These are phyloP conservation scores for Apiotrichum sp. DNA, from an alignment of 1,284 basidiomycete species.

Conservation along the genomic window DNA sequence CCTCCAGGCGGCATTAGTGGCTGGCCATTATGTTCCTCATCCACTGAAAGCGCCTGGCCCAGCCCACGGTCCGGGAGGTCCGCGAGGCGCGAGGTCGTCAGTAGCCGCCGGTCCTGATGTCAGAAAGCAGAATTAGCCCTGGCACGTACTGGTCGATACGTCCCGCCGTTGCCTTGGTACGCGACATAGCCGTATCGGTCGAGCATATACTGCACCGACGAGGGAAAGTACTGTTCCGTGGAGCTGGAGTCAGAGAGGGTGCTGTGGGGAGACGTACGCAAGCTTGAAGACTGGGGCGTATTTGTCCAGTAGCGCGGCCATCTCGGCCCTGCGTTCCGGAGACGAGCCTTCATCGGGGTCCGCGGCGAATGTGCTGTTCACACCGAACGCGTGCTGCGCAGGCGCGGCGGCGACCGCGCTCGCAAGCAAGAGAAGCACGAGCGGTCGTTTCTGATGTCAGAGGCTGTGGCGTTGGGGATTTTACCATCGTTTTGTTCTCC, in stretches of 20 bases:
- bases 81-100: slow-evolving; percentile 21
- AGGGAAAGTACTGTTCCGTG: slow-evolving; percentile 37
- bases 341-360: background rate
- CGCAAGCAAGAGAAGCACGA: too few species aligned
- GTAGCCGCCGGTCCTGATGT: slow-evolving; percentile 16
- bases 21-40: slow-evolving; percentile 34
- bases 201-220: slow-evolving; percentile 41
- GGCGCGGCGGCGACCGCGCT: too few species aligned
- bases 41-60: slow-evolving; percentile 24
- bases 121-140: background rate
- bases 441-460: too few species aligned
- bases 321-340: slow-evolving; percentile 15
- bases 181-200: slow-evolving; percentile 29
- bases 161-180: slow-evolving; percentile 13
- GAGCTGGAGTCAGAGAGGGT: slow-evolving; percentile 14
- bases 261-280: slow-evolving; percentile 19
- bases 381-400: too few species aligned
- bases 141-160: background rate
- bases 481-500: too few species aligned
- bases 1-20: slow-evolving; percentile 20
- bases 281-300: slow-evolving; percentile 43
- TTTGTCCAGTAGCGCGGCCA: slow-evolving; percentile 29
- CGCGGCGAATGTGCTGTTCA: too few species aligned
- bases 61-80: slow-evolving; percentile 18
- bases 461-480: too few species aligned